A percentile compares a stretch with the other conserved stretches of the same genome.
Evolutionary conservation across 2,329 filamentous ascomycete genomes (phyloP).

Genomic region (Ilyonectria destructans): DNA sequence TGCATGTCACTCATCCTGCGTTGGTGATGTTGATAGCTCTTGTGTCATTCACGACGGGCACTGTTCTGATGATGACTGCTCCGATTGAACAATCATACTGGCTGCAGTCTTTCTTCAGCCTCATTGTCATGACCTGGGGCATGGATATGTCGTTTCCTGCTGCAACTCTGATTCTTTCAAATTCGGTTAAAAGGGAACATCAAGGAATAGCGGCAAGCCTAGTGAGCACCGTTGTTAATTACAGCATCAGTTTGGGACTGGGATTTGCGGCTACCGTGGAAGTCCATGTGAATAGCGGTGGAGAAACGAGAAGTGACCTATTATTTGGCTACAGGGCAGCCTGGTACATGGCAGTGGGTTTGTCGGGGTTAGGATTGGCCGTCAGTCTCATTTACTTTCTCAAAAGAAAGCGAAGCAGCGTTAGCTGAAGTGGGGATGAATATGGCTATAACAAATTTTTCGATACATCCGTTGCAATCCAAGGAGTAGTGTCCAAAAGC

Average conservation of each 20-base stretch:
- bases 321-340: conserved; percentile 40
- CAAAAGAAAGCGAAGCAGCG: too few species aligned
- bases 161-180: conserved; percentile 73
- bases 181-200: conserved; percentile 63
- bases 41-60: conserved; percentile 60
- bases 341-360: conserved; percentile 57
- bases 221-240: conserved; percentile 78
- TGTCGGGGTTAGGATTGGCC: conserved; percentile 47
- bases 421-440: too few species aligned
- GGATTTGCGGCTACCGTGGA: conserved; percentile 79
- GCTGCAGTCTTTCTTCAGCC: conserved; percentile 73
- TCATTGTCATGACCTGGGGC: conserved; percentile 73
- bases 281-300: conserved; percentile 52
- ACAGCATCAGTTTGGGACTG: conserved; percentile 76
- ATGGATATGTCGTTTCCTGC: conserved; percentile 78
- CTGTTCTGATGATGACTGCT: conserved; percentile 62
- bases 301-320: conserved; percentile 28
- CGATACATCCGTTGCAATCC: too few species aligned
- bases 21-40: conserved; percentile 63
- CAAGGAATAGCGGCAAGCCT: conserved; percentile 68
- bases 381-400: conserved; percentile 9
- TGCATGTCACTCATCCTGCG: conserved; percentile 52
- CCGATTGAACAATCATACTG: conserved; percentile 75
- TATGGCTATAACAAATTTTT: too few species aligned
- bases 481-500: too few species aligned